phyloP scores from a whole-genome alignment of 2,329 filamentous ascomycete genomes.

The Clarireedia paspali region DNA sequence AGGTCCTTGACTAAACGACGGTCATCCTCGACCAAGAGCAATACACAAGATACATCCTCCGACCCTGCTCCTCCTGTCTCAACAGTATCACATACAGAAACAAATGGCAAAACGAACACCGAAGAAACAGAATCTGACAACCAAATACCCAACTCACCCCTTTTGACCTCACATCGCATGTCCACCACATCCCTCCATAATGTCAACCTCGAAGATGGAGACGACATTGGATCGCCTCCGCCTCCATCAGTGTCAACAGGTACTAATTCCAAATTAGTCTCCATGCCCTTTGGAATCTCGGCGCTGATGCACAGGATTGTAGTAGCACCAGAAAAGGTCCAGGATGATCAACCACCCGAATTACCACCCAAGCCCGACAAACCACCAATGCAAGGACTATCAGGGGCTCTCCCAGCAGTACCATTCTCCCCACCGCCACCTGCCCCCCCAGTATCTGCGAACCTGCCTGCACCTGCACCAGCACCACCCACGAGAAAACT shows the following conservation, averaged over 20 bases:
- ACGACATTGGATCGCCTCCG: constrained; percentile 9
- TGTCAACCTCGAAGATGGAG: constrained; percentile 50
- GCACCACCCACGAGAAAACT: constrained; percentile 54
- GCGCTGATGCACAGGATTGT: constrained; percentile 1
- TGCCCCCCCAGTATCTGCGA: constrained; percentile 11
- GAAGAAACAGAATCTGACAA: constrained; percentile 22
- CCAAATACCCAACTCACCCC: constrained; percentile 40
- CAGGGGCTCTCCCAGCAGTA: constrained; percentile 63
- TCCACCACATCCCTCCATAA: constrained; percentile 52
- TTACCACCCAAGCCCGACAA: constrained; percentile 25
- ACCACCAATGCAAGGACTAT: constrained; percentile 56
- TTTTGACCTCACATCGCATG: constrained; percentile 38
- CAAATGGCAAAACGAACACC: constrained; percentile 24
- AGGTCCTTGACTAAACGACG: constrained; percentile 35
- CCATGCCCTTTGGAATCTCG: not conserved
- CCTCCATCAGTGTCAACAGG: constrained; percentile 7
- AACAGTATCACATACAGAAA: constrained; percentile 17
- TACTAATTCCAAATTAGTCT: constrained; percentile 4
- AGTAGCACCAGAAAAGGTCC: constrained; percentile 22
- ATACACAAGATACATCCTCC: constrained; percentile 22
- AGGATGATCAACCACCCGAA: constrained; percentile 20
- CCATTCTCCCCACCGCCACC: constrained; percentile 51
- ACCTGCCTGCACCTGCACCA: constrained; percentile 21
- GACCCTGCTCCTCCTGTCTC: constrained; percentile 21
- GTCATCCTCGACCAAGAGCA: constrained; percentile 27